Conservation (phyloP, 2,329 filamentous ascomycete species). For the Aciculosporium take region DNA sequence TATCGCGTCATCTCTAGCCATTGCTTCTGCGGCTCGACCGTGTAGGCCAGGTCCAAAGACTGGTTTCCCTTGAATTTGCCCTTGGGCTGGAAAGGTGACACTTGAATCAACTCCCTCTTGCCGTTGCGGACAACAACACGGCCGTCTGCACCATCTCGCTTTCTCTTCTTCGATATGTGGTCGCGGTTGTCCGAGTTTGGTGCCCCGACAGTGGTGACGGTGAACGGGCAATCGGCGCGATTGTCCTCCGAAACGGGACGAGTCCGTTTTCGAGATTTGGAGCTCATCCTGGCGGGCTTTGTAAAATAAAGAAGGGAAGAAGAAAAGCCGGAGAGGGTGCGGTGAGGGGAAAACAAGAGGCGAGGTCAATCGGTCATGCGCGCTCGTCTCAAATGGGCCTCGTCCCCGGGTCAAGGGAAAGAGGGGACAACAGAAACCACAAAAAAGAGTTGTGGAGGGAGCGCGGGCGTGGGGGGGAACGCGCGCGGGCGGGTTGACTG, state of each 20-base stretch:
- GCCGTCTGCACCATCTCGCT: constrained; percentile 32
- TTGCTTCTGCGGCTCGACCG: constrained; percentile 35
- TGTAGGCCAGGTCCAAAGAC: constrained; percentile 41
- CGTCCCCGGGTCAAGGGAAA: neutral
- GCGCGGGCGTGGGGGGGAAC: too few relatives aligned
- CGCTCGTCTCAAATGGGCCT: constrained; percentile 1
- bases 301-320: neutral
- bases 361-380: too few relatives aligned
- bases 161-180: constrained; percentile 32
- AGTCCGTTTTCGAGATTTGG: constrained; percentile 35
- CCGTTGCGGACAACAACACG: constrained; percentile 14
- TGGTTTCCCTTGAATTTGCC: constrained; percentile 41
- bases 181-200: constrained; percentile 21
- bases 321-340: constrained; percentile 2
- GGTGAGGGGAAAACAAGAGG: constrained; percentile 1
- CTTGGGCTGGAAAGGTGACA: constrained; percentile 38
- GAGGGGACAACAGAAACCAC: neutral
- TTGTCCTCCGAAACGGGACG: constrained; percentile 34
- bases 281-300: constrained; percentile 11
- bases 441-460: neutral
- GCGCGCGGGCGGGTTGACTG: too few relatives aligned
- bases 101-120: constrained; percentile 32
- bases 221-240: constrained; percentile 43
- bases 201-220: constrained; percentile 20
- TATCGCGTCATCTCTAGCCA: constrained; percentile 47